Percentiles rank a stretch among this genome's conserved stretches.
Conservation (phyloP, 257 asterid genomes). For the Solanum microdontum region DNA sequence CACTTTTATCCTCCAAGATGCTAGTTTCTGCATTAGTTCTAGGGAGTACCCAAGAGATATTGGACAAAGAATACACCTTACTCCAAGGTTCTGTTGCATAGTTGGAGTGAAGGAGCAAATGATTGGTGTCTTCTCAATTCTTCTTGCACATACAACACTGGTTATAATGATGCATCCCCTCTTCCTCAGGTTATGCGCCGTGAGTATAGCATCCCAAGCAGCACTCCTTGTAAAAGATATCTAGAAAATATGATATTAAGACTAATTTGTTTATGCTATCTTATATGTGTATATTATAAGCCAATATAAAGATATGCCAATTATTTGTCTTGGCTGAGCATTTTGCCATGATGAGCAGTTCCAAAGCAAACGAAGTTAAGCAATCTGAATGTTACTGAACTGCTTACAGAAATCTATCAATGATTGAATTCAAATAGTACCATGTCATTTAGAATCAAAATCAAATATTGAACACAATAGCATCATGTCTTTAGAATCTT, state of each 20-base stretch:
- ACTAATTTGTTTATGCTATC: neutral
- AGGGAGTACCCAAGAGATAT: neutral
- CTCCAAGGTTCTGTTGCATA: conserved; percentile 1
- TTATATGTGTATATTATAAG: conserved; percentile 1
- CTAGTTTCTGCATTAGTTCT: neutral
- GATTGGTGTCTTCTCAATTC: conserved; percentile 5
- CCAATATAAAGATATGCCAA: neutral
- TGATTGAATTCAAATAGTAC: neutral
- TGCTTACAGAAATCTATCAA: neutral
- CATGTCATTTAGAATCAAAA: neutral
- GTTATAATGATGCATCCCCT: conserved; percentile 1
- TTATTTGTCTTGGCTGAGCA: neutral
- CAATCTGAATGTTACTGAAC: neutral
- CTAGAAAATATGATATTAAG: conserved; percentile 4
- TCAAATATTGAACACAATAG: neutral
- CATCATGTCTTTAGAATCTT: neutral
- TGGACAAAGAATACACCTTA: neutral
- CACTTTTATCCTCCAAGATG: neutral
- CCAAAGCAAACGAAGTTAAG: neutral
- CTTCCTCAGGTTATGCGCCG: conserved; percentile 8
- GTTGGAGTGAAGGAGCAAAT: conserved; percentile 4
- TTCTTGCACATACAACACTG: neutral
- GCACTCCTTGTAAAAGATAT: conserved; percentile 6
- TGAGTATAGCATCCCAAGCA: conserved; percentile 7
- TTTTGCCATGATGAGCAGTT: neutral